A percentile compares a stretch with the other conserved stretches of the same genome.
phyloP scores from a whole-genome alignment of 805 yeast species.

The Kodamaea sagamina region DNA sequence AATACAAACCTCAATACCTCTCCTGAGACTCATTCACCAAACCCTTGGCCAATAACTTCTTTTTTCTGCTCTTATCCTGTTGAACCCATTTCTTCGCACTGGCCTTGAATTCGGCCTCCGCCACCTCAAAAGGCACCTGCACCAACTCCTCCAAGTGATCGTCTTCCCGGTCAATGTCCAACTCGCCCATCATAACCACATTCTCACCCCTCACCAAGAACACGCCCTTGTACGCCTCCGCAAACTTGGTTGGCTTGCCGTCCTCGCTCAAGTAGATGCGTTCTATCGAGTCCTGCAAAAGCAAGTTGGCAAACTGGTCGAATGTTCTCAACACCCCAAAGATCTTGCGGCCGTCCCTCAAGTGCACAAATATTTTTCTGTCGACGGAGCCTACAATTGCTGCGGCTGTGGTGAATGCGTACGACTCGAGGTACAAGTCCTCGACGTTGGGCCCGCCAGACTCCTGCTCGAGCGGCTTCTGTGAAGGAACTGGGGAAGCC shows the following conservation, averaged over 20 bases:
- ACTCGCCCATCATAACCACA: constrained; percentile 89
- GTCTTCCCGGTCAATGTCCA: constrained; percentile 86
- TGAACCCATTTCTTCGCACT: constrained; percentile 35
- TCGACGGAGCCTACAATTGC: constrained; percentile 88
- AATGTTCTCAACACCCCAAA: constrained; percentile 92
- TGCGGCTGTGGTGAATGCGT: constrained; percentile 85
- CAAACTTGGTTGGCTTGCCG: constrained; percentile 49
- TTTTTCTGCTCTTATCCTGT: constrained; percentile 47
- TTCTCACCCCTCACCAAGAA: constrained; percentile 94
- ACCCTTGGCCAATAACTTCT: constrained; percentile 54
- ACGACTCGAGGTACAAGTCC: constrained; percentile 71
- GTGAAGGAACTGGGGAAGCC: constrained; percentile 12
- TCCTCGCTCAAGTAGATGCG: constrained; percentile 61
- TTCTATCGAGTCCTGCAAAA: constrained; percentile 87
- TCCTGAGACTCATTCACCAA: constrained; percentile 57
- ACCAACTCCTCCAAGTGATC: constrained; percentile 57
- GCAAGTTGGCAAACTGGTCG: constrained; percentile 93
- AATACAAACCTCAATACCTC: constrained; percentile 10
- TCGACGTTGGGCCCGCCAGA: constrained; percentile 39
- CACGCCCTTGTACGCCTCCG: constrained; percentile 77
- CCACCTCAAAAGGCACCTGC: constrained; percentile 62
- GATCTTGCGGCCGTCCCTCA: constrained; percentile 86
- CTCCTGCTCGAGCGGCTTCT: constrained; percentile 8
- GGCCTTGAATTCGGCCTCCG: constrained; percentile 46
- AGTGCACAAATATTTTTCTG: constrained; percentile 75